Evolutionary conservation across 768 basidiomycete genomes (phyloP).

Genomic region (Porpolomopsis calyptriformis): DNA sequence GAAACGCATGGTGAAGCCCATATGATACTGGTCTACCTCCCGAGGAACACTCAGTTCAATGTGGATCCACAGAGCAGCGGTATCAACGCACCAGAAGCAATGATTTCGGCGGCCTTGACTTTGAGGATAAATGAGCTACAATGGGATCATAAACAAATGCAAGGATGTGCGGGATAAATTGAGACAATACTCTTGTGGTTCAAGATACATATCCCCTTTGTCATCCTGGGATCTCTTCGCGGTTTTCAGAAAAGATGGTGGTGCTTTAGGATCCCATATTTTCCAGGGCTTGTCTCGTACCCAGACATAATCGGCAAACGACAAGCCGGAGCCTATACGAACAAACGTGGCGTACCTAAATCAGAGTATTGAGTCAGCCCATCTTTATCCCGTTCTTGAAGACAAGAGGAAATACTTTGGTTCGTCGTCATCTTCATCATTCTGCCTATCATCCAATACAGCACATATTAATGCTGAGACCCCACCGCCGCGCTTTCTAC

Average conservation of each 20-base stretch:
- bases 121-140: constrained; percentile 84
- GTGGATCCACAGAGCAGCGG: neutral
- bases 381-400: neutral
- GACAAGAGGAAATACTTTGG: constrained; percentile 37
- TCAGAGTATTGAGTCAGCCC: neutral
- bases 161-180: neutral
- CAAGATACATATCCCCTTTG: constrained; percentile 84
- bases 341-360: constrained; percentile 77
- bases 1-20: constrained; percentile 89
- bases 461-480: constrained; percentile 87
- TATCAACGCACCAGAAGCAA: constrained; percentile 45
- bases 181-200: constrained; percentile 67
- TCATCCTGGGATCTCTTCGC: constrained; percentile 58
- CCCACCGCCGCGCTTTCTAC: constrained; percentile 75
- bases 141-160: constrained; percentile 1
- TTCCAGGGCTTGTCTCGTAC: constrained; percentile 79
- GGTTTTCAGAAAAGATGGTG: constrained; percentile 59
- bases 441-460: constrained; percentile 63
- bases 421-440: constrained; percentile 46
- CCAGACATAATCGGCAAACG: constrained; percentile 79
- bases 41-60: constrained; percentile 5
- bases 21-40: constrained; percentile 60
- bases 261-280: constrained; percentile 58
- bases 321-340: constrained; percentile 83
- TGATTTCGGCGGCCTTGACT: constrained; percentile 90